phyloP scores from a whole-genome alignment of 768 basidiomycete genomes.

The Suillus cothurnatus region DNA sequence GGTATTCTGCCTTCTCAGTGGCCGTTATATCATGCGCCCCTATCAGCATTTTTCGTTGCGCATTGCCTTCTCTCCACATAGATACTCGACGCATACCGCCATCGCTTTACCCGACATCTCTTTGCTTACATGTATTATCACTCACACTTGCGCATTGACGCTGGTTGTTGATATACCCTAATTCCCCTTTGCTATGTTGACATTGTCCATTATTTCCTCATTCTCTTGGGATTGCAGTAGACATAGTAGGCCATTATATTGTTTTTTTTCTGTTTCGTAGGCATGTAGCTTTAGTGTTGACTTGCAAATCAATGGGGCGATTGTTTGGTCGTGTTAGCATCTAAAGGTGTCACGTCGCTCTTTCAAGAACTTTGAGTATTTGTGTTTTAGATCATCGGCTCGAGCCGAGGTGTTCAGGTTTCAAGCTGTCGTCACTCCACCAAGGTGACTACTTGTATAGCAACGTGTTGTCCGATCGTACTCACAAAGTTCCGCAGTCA shows the following conservation, averaged over 20 bases:
- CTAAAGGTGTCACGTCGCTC: neutral
- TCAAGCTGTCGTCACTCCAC: constrained; percentile 33
- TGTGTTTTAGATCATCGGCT: constrained; percentile 8
- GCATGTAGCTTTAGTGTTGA: constrained; percentile 9
- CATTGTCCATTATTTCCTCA: neutral
- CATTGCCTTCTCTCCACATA: neutral
- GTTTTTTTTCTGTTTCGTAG: neutral
- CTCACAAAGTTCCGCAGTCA: constrained; percentile 17
- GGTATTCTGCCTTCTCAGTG: neutral
- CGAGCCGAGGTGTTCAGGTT: constrained; percentile 1
- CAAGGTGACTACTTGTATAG: constrained; percentile 17
- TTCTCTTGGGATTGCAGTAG: constrained; percentile 1
- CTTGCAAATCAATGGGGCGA: constrained; percentile 1
- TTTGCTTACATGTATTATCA: constrained; percentile 6
- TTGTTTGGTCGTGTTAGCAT: constrained; percentile 2
- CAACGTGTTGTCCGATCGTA: constrained; percentile 6
- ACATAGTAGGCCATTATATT: constrained; percentile 1
- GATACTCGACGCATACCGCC: constrained; percentile 2
- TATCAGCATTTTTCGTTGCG: neutral
- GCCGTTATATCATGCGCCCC: neutral
- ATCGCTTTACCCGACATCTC: constrained; percentile 6
- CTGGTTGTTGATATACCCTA: constrained; percentile 8
- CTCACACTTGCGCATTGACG: neutral
- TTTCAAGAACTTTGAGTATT: neutral
- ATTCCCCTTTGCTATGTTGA: neutral